A percentile compares a stretch with the other conserved stretches of the same genome.
phyloP scores from a whole-genome alignment of 163 green algal genomes.

The Coccomyxa subellipsoidea region DNA sequence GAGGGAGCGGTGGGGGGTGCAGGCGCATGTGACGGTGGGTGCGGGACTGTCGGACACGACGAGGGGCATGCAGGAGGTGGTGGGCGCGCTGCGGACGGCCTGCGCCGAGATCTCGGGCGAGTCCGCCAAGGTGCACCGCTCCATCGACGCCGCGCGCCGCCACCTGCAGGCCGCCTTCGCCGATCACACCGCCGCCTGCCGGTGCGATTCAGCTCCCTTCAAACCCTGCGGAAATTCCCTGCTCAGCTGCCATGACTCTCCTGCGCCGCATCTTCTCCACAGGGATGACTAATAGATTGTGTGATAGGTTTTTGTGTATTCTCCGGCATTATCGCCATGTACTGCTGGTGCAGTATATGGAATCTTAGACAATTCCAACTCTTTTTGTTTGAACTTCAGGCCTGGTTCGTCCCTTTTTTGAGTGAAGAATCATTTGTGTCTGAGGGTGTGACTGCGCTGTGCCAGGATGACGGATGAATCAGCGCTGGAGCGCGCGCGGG shows the following conservation, averaged over 20 bases:
- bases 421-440: background rate
- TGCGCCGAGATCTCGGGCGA: slow-evolving; percentile 7
- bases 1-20: background rate
- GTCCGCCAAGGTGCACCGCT: background rate
- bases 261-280: no score
- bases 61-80: slow-evolving; percentile 12
- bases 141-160: background rate
- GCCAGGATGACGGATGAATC: slow-evolving; percentile 9
- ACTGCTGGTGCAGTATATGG: no score
- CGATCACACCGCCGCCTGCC: background rate
- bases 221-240: background rate
- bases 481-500: slow-evolving; percentile 6
- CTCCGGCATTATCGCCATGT: no score
- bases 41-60: slow-evolving; percentile 4
- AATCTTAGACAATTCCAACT: no score
- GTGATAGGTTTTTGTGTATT: no score
- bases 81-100: slow-evolving; percentile 7
- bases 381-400: no score
- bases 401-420: background rate
- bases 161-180: slow-evolving; percentile 2
- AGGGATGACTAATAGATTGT: no score
- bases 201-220: slow-evolving; percentile 4
- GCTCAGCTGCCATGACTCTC: background rate
- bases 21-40: slow-evolving; percentile 3
- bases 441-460: background rate